Conservation (phyloP, 2,329 filamentous ascomycete species). For the Botrytis galanthina region DNA sequence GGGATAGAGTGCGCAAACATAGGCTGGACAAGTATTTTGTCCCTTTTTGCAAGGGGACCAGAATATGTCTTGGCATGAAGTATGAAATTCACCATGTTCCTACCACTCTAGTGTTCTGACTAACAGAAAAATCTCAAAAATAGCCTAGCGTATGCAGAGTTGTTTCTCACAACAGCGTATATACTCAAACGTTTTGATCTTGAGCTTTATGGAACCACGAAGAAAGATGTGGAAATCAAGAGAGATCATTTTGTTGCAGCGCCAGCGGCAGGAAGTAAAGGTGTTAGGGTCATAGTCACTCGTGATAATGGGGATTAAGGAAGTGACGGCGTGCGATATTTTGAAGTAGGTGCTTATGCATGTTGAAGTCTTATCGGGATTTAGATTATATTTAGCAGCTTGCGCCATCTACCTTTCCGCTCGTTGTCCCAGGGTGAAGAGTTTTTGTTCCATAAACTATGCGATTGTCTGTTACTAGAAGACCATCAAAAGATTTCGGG, state of each 20-base stretch:
- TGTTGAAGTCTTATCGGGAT: background rate
- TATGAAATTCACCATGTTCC: background rate
- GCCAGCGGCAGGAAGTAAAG: background rate
- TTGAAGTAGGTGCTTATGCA: background rate
- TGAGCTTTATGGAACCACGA: constrained; percentile 8
- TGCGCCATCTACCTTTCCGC: constrained; percentile 11
- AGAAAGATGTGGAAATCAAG: constrained; percentile 4
- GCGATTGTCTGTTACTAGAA: background rate
- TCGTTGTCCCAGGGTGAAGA: constrained; percentile 26
- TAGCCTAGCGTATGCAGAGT: constrained; percentile 17
- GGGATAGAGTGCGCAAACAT: background rate
- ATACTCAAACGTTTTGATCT: constrained; percentile 9
- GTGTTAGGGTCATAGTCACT: constrained; percentile 9
- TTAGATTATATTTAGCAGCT: background rate
- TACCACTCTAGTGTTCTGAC: background rate
- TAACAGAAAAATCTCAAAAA: background rate
- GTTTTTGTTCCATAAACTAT: constrained; percentile 29
- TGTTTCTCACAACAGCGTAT: constrained; percentile 12
- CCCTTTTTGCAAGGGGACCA: constrained; percentile 10
- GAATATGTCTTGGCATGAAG: constrained; percentile 15
- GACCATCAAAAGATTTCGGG: background rate
- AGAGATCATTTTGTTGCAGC: constrained; percentile 9
- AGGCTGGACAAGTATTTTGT: constrained; percentile 11
- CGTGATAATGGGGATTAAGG: background rate
- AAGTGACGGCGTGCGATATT: background rate